Conservation (phyloP, 108 stramenopile species). For the Parietichytrium sp. region DNA sequence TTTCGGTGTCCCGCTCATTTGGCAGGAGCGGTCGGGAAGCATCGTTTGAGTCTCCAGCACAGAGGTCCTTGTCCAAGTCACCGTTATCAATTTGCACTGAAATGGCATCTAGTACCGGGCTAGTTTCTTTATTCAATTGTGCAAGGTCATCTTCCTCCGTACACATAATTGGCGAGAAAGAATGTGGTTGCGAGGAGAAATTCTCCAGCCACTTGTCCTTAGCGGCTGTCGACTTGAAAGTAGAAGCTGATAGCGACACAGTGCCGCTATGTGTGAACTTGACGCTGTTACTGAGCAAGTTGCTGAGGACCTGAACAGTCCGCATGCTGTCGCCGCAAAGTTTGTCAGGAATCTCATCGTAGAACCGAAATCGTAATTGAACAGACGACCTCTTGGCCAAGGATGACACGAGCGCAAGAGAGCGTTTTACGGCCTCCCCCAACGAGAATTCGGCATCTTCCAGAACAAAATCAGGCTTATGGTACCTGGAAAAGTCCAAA, state of each 20-base stretch:
- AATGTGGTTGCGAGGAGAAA: neutral
- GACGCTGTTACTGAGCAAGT: neutral
- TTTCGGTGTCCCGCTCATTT: too few species aligned
- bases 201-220: neutral
- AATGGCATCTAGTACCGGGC: too few species aligned
- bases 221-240: neutral
- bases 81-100: too few species aligned
- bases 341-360: neutral
- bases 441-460: neutral
- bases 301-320: neutral
- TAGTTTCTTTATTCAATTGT: too few species aligned
- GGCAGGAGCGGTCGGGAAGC: too few species aligned
- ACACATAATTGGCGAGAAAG: neutral
- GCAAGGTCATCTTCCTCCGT: neutral
- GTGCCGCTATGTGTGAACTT: conserved; percentile 6
- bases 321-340: neutral
- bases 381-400: neutral
- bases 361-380: neutral
- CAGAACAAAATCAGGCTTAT: neutral
- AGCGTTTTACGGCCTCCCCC: neutral
- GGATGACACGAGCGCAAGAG: neutral
- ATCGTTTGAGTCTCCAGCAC: too few species aligned
- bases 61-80: too few species aligned
- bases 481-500: conserved; percentile 14
- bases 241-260: neutral